Percentiles rank a stretch among this genome's conserved stretches.
These are phyloP conservation scores for Ustilago loliicola DNA, from an alignment of 1,284 basidiomycete genomes.

Conservation along the genomic window DNA sequence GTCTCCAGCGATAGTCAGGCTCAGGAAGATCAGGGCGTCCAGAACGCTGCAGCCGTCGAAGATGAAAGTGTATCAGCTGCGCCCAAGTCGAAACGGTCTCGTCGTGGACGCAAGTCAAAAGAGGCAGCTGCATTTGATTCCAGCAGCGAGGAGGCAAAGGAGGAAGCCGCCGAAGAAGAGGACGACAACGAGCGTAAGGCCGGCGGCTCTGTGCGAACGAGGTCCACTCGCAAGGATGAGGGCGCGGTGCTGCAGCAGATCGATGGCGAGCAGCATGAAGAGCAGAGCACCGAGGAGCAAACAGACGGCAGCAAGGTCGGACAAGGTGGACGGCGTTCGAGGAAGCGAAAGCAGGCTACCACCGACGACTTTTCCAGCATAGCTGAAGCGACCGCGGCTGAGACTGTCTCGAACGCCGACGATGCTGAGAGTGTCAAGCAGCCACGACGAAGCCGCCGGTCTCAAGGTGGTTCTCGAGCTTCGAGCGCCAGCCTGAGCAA, in stretches of 20 bases:
- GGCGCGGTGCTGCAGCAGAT: slow-evolving; percentile 2
- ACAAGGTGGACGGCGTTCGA: slow-evolving; percentile 13
- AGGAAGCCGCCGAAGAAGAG: slow-evolving; percentile 8
- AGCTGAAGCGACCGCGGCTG: slow-evolving; percentile 5
- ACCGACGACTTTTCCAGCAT: slow-evolving; percentile 9
- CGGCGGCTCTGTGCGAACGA: slow-evolving; percentile 4
- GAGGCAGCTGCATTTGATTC: slow-evolving; percentile 2
- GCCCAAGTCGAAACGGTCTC: slow-evolving; percentile 12
- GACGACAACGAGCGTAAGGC: not conserved
- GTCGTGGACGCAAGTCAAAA: slow-evolving; percentile 27
- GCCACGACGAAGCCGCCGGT: slow-evolving; percentile 41
- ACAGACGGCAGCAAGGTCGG: slow-evolving; percentile 4
- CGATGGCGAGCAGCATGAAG: slow-evolving; percentile 5
- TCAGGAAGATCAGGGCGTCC: slow-evolving; percentile 6
- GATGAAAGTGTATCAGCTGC: slow-evolving; percentile 3
- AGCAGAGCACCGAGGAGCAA: not conserved
- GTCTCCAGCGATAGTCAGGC: not conserved
- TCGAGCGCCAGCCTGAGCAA: slow-evolving; percentile 26
- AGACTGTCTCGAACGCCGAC: slow-evolving; percentile 10
- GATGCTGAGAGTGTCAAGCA: slow-evolving; percentile 18
- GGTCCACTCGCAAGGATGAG: slow-evolving; percentile 5
- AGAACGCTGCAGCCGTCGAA: slow-evolving; percentile 25
- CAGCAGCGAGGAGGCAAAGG: not conserved
- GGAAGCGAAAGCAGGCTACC: slow-evolving; percentile 25
- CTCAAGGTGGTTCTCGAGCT: slow-evolving; percentile 18